phyloP scores from a whole-genome alignment of 148 eudicot species.

The Chenopodium album region DNA sequence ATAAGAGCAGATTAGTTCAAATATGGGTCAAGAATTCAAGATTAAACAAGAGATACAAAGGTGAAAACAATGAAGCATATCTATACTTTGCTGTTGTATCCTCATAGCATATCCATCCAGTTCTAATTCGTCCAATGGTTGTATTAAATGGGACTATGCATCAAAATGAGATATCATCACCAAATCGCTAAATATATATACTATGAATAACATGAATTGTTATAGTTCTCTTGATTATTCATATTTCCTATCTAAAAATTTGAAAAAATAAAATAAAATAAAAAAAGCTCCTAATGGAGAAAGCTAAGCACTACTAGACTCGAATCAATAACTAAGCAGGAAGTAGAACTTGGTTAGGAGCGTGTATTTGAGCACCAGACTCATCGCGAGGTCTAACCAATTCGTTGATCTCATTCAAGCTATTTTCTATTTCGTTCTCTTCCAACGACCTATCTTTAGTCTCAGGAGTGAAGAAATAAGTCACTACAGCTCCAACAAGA shows the following conservation, averaged over 20 bases:
- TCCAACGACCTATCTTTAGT: constrained; percentile 61
- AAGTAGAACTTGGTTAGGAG: constrained; percentile 2
- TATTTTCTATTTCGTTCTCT: constrained; percentile 48
- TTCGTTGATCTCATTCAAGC: not conserved
- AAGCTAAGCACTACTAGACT: not conserved
- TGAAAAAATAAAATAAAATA: too few relatives aligned
- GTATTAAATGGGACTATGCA: too few relatives aligned
- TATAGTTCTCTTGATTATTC: not conserved
- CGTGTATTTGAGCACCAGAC: not conserved
- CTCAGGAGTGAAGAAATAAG: constrained; percentile 48
- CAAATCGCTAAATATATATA: too few relatives aligned
- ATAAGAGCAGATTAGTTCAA: too few relatives aligned
- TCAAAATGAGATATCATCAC: too few relatives aligned
- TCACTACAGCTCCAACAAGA: constrained; percentile 43
- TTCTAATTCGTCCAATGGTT: too few relatives aligned
- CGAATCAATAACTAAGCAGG: not conserved
- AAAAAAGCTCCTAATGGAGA: not conserved
- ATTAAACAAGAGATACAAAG: too few relatives aligned
- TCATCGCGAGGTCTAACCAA: not conserved
- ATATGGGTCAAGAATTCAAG: too few relatives aligned
- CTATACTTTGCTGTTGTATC: too few relatives aligned
- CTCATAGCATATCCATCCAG: too few relatives aligned
- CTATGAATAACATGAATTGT: not conserved
- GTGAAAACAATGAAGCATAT: too few relatives aligned
- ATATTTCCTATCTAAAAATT: not conserved